phyloP scores from a whole-genome alignment of 768 basidiomycete genomes.

The Mrakia hoshinonis region DNA sequence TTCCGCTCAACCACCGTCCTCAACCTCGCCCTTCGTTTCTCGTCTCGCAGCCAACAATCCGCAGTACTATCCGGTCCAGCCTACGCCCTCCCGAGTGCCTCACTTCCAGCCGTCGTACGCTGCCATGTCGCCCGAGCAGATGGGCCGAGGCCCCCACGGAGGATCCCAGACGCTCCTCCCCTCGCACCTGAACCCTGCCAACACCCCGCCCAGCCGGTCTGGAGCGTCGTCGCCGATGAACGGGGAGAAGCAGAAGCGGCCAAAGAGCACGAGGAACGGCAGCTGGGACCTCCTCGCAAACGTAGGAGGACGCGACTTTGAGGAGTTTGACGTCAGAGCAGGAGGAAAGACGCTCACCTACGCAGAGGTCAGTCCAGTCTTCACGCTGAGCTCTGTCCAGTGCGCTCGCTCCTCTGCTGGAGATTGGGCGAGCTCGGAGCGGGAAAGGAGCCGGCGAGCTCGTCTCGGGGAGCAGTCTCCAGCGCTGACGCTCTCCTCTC shows the following conservation, averaged over 20 bases:
- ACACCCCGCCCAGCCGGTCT: background rate
- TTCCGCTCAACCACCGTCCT: background rate
- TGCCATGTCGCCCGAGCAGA: background rate
- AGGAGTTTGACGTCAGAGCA: conserved; percentile 24
- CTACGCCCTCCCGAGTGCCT: background rate
- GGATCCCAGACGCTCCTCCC: background rate
- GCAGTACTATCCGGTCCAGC: background rate
- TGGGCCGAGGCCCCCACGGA: no score
- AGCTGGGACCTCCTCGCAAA: conserved; percentile 5
- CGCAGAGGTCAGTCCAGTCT: background rate
- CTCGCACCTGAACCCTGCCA: background rate
- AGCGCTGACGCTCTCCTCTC: no score
- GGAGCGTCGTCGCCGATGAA: background rate
- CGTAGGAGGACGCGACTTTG: background rate
- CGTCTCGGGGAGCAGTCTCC: no score
- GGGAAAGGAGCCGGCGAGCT: no score
- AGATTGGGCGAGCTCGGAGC: no score
- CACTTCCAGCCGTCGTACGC: background rate
- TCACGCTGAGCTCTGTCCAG: background rate
- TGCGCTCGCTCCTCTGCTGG: no score
- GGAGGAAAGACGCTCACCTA: conserved; percentile 20
- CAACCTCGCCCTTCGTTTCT: background rate
- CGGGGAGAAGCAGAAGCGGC: conserved; percentile 4
- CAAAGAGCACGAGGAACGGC: background rate
- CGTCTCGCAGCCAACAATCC: background rate